A percentile compares a stretch with the other conserved stretches of the same genome.
These are phyloP conservation scores for Phialocephala sp. DNA, from an alignment of 2,329 filamentous ascomycete genomes.

Conservation along the genomic window DNA sequence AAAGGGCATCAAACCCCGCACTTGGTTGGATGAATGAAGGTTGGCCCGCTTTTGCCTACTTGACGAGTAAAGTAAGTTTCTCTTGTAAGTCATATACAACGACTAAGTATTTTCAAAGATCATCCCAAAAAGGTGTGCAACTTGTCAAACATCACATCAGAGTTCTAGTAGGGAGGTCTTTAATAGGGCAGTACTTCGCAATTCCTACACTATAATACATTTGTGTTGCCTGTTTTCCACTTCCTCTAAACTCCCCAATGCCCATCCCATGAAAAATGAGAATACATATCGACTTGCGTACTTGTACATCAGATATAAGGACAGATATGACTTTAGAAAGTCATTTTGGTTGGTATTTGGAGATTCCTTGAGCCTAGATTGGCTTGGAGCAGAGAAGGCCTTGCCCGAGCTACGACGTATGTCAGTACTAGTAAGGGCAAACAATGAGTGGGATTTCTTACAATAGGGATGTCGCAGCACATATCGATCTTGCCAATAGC, in stretches of 20 bases:
- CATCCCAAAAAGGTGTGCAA: background rate
- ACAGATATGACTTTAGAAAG: background rate
- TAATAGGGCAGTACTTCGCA: background rate
- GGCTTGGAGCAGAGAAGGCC: conserved; percentile 41
- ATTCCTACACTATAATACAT: background rate
- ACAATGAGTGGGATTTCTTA: conserved; percentile 25
- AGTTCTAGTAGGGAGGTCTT: background rate
- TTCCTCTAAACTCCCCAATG: conserved; percentile 5
- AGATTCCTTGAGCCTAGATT: background rate
- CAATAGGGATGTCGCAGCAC: conserved; percentile 61
- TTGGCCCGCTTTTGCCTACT: too few species aligned
- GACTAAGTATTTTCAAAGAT: background rate
- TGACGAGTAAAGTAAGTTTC: too few species aligned
- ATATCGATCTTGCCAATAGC: conserved; percentile 47
- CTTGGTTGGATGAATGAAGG: background rate
- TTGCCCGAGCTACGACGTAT: conserved; percentile 37
- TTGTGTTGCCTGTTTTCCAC: conserved; percentile 9
- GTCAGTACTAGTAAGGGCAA: conserved; percentile 6
- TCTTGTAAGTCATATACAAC: too few species aligned
- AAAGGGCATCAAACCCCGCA: background rate
- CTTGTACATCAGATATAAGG: background rate
- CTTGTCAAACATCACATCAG: background rate
- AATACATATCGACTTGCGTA: background rate
- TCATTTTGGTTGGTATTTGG: background rate
- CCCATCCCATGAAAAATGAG: background rate